Conservation (phyloP, 2,329 filamentous ascomycete genomes). For the Pseudocercospora macadamiae region DNA sequence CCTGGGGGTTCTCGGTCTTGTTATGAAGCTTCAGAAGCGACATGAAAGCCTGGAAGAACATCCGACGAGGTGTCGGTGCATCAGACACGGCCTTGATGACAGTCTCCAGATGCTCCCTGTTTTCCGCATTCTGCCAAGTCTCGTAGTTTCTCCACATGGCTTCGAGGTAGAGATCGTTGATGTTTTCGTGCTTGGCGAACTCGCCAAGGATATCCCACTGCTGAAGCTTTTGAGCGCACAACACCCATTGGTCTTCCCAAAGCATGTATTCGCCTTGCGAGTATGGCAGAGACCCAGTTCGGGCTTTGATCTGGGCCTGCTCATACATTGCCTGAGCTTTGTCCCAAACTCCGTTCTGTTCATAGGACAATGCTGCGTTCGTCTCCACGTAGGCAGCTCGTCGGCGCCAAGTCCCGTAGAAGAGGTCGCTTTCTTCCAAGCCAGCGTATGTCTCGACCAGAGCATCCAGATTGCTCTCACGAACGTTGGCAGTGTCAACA, state of each 20-base stretch:
- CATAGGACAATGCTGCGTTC: conserved; percentile 94
- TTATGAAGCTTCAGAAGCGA: conserved; percentile 90
- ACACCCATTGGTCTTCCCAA: conserved; percentile 99
- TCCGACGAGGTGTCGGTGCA: conserved; percentile 86
- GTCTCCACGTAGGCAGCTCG: conserved; percentile 97
- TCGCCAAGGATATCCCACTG: conserved; percentile 98
- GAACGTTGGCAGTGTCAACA: conserved; percentile 78
- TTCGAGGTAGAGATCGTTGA: conserved; percentile 93
- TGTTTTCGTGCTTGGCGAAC: conserved; percentile 98
- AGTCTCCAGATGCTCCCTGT: conserved; percentile 85
- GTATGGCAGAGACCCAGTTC: conserved; percentile 93
- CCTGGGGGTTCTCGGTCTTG: conserved; percentile 75
- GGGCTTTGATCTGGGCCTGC: conserved; percentile 92
- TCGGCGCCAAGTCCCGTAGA: conserved; percentile 95
- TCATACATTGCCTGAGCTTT: conserved; percentile 98
- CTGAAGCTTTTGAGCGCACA: conserved; percentile 96
- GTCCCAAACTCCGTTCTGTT: conserved; percentile 99
- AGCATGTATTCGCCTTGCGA: conserved; percentile 97
- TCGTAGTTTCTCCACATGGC: conserved; percentile 95
- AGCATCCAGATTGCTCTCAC: conserved; percentile 94
- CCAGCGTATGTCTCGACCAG: conserved; percentile 90
- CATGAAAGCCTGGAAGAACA: conserved; percentile 99
- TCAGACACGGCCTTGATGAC: conserved; percentile 98
- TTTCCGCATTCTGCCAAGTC: conserved; percentile 85
- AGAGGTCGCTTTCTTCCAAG: conserved; percentile 92